Evolutionary conservation across 495 filamentous ascomycete genomes (phyloP).

Genomic region (Neurospora discreta): DNA sequence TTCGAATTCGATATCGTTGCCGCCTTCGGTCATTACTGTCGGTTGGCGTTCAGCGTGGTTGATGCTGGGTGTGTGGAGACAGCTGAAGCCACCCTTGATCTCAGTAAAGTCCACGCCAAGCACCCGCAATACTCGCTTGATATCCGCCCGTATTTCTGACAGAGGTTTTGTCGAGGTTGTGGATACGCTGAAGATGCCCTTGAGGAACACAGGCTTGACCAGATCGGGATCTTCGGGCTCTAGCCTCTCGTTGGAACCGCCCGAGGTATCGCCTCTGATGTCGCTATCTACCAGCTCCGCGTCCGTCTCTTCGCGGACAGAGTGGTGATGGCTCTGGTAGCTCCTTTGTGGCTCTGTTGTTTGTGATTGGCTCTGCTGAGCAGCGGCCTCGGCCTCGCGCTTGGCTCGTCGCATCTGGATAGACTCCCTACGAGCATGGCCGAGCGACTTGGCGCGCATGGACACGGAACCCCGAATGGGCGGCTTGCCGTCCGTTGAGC

Average conservation of each 20-base stretch:
- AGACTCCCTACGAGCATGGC: constrained; percentile 80
- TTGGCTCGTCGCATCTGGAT: constrained; percentile 68
- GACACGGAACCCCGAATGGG: constrained; percentile 42
- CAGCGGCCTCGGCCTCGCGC: constrained; percentile 39
- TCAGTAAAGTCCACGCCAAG: constrained; percentile 84
- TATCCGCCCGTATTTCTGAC: constrained; percentile 71
- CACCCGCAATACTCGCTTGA: constrained; percentile 80
- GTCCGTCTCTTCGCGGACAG: constrained; percentile 76
- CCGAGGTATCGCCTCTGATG: constrained; percentile 27
- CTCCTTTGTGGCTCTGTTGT: constrained; percentile 21
- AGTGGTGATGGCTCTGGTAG: constrained; percentile 39
- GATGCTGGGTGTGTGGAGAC: constrained; percentile 79
- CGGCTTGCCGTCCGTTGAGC: constrained; percentile 21
- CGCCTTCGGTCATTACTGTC: constrained; percentile 18
- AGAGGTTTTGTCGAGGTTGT: constrained; percentile 92
- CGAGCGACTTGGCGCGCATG: constrained; percentile 76
- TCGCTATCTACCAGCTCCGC: constrained; percentile 35
- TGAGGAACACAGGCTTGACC: constrained; percentile 88
- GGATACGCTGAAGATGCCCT: constrained; percentile 94
- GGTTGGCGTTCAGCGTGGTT: constrained; percentile 29
- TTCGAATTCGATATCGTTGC: constrained; percentile 72
- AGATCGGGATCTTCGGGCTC: constrained; percentile 45
- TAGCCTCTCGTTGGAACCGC: constrained; percentile 39
- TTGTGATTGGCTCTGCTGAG: constrained; percentile 5
- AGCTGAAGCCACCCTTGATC: constrained; percentile 89